Evolutionary conservation across 177 flowering plant genomes (phyloP).

Genomic region (Vitis hybrid): DNA sequence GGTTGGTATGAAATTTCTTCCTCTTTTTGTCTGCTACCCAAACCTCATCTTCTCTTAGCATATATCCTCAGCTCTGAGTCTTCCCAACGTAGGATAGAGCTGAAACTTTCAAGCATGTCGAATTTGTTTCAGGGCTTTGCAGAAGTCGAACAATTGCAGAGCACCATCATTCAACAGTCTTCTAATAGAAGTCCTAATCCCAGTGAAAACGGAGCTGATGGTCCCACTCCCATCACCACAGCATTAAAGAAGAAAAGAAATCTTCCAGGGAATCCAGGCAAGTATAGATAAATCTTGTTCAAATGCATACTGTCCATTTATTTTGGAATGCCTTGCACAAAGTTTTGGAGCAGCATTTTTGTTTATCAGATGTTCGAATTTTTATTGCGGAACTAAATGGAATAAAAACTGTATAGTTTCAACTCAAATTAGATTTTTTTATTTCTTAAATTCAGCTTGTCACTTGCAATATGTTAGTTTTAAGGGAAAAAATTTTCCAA

Average conservation of each 20-base stretch:
- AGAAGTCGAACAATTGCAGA: constrained; percentile 25
- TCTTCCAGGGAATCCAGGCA: constrained; percentile 43
- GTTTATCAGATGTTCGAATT: no score
- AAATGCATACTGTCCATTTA: no score
- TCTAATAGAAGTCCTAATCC: constrained; percentile 23
- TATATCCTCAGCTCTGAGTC: constrained; percentile 13
- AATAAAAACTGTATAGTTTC: no score
- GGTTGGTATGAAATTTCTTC: constrained; percentile 19
- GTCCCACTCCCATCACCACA: constrained; percentile 7
- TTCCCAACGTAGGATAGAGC: not conserved
- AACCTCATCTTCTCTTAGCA: constrained; percentile 3
- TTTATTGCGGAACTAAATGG: no score
- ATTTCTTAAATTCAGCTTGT: no score
- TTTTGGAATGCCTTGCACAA: no score
- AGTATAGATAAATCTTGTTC: constrained; percentile 1
- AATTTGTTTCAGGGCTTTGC: constrained; percentile 24
- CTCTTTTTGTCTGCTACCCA: constrained; percentile 26
- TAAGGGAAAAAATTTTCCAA: no score
- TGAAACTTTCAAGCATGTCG: constrained; percentile 18
- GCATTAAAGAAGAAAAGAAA: constrained; percentile 30
- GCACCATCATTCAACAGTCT: constrained; percentile 19
- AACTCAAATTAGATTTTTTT: no score
- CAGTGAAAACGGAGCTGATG: constrained; percentile 6
- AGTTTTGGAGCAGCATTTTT: no score
- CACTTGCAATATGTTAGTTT: no score